Conservation (phyloP, 1,284 basidiomycete genomes). For the Apiotrichum akiyoshidainum region DNA sequence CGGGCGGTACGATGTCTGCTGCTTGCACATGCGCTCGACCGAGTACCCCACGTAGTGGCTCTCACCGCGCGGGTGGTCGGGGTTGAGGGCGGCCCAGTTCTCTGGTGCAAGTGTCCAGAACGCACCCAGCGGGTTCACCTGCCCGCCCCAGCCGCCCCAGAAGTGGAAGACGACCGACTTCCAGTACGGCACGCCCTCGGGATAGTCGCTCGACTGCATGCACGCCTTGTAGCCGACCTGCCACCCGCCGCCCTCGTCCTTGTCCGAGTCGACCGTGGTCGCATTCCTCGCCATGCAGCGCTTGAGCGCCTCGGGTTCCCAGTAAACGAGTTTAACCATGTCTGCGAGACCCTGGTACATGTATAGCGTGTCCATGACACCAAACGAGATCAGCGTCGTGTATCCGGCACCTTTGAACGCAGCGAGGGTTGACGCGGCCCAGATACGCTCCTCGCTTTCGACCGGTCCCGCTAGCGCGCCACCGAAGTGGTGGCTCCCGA, state of each 20-base stretch:
- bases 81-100: slow-evolving; percentile 12
- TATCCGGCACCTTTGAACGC: slow-evolving; percentile 28
- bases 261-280: slow-evolving; percentile 7
- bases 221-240: slow-evolving; percentile 22
- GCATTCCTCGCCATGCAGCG: slow-evolving; percentile 24
- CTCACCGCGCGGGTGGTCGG: background rate
- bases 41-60: slow-evolving; percentile 36
- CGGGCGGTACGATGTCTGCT: background rate
- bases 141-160: slow-evolving; percentile 16
- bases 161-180: slow-evolving; percentile 34
- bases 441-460: slow-evolving; percentile 5
- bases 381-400: slow-evolving; percentile 30
- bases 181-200: slow-evolving; percentile 30
- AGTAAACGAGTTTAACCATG: slow-evolving; percentile 30
- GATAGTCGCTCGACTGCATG: slow-evolving; percentile 21
- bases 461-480: background rate
- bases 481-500: slow-evolving; percentile 29
- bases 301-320: slow-evolving; percentile 20
- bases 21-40: slow-evolving; percentile 41
- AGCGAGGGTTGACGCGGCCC: slow-evolving; percentile 33
- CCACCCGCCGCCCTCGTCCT: slow-evolving; percentile 7
- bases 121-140: slow-evolving; percentile 17
- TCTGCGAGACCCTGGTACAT: slow-evolving; percentile 36
- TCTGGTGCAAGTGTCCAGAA: slow-evolving; percentile 31
- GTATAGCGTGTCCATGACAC: slow-evolving; percentile 30